Base-by-base conservation (phyloP, 441 rosid species). In the Brassica balearica region DNA sequence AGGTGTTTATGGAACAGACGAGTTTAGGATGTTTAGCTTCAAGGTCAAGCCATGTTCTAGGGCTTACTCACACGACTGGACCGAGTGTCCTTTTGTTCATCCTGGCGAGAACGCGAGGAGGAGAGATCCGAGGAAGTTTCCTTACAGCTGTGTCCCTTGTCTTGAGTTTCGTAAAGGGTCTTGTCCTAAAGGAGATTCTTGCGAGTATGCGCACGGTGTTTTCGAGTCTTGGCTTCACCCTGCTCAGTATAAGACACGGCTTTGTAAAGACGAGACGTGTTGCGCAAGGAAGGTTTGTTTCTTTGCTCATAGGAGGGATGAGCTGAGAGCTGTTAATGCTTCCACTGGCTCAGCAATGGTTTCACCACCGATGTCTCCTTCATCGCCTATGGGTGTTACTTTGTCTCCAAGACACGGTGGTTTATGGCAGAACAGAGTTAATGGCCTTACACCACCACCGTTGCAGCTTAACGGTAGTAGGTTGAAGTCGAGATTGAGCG, bases 41-140 rank as follows among this genome's bases (percentile, higher is more conserved):
- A 56, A 56, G 61, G 25, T 56, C 25, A 56, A 56, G 61, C 60
- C 62, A 58, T 58, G 62, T 58, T 58, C 62, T 58, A 58, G 62
- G 62, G 62, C 62, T 58, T 58, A 58, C 0, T 58, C 62, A 1
- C 62, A 58, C 62, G 62, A 58, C n/a, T 58, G 62, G 62, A 58
- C 62, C 6, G 62, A 58, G 62, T 58, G 62, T 58, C 62, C 62
- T 9, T 58, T 58, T 3, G 27, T 19, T 19, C 62, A 58, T 9
- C 62, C 62, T 58, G 62, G 62, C 20, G 62, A 58, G 62, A 58
- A 53, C 59, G 59, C 59, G 10, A 53, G 59, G 10, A 53, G 59
- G 59, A 53, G 59, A 53, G 59, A 53, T 53, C 59, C 59, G 22
- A 53, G 59, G 59, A 53, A 53, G 22, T 53, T 6, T 53, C 59